Conservation (phyloP, 2,329 filamentous ascomycete genomes). For the Phoma herbarum region DNA sequence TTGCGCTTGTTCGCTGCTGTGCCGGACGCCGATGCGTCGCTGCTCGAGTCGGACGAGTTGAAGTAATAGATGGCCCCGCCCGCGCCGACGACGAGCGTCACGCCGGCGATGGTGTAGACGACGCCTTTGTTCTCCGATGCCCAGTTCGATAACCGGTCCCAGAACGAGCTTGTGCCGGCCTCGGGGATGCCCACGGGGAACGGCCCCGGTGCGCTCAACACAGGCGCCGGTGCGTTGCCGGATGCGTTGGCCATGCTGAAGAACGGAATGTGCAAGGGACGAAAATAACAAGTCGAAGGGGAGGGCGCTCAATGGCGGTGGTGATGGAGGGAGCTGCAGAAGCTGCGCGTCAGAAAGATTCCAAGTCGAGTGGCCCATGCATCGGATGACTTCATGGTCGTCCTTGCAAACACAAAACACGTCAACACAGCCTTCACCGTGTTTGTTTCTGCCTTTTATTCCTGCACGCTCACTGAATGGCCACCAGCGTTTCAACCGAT, state of each 20-base stretch:
- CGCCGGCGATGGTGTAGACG: constrained; percentile 95
- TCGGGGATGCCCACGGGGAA: constrained; percentile 52
- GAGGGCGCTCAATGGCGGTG: constrained; percentile 30
- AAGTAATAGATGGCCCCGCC: constrained; percentile 95
- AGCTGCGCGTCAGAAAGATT: constrained; percentile 21
- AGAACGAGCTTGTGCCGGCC: constrained; percentile 71
- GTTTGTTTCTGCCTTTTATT: background rate
- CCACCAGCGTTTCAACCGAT: background rate
- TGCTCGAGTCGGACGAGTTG: constrained; percentile 58
- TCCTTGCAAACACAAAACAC: constrained; percentile 16
- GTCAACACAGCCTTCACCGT: constrained; percentile 16
- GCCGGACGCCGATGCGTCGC: constrained; percentile 50
- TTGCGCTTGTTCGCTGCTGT: constrained; percentile 67
- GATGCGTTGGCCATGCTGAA: constrained; percentile 44
- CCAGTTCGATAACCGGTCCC: constrained; percentile 92
- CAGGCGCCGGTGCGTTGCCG: constrained; percentile 33
- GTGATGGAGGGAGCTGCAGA: constrained; percentile 18
- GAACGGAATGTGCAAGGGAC: constrained; percentile 15
- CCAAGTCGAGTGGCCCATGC: constrained; percentile 23
- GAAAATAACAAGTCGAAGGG: constrained; percentile 8
- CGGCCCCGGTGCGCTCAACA: constrained; percentile 46
- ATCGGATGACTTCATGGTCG: constrained; percentile 16
- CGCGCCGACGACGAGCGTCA: constrained; percentile 88
- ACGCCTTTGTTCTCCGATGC: constrained; percentile 94
- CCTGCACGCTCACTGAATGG: background rate